Percentiles rank a stretch among this genome's conserved stretches.
Evolutionary conservation across 2,329 filamentous ascomycete species (phyloP).

Genomic region (Botrytis fragariae): DNA sequence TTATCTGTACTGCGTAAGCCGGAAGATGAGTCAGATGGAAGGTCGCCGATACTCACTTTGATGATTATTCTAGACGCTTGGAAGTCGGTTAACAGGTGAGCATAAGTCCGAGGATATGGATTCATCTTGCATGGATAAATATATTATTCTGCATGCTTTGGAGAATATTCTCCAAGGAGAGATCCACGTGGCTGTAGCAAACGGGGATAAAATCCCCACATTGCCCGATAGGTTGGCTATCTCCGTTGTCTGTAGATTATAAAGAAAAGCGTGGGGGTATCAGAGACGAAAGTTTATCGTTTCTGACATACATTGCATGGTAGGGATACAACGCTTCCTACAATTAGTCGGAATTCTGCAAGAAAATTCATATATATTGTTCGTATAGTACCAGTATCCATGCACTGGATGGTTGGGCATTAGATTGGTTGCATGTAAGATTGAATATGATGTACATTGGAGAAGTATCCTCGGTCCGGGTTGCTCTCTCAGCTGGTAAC

Average conservation of each 20-base stretch:
- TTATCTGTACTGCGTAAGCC: not conserved
- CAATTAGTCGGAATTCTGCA: not conserved
- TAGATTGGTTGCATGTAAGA: not conserved
- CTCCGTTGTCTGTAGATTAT: not conserved
- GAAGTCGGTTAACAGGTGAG: not conserved
- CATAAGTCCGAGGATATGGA: not conserved
- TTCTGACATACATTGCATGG: not conserved
- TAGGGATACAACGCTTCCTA: not conserved
- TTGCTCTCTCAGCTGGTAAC: not conserved
- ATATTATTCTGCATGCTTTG: not conserved
- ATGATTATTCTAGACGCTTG: not conserved
- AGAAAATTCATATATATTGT: not conserved
- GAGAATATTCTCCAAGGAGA: not conserved
- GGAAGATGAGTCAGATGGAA: constrained; percentile 6
- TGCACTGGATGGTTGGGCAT: not conserved
- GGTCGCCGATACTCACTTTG: not conserved
- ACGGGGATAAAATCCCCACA: not conserved
- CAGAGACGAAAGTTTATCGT: not conserved
- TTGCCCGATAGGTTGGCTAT: not conserved
- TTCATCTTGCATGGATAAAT: not conserved
- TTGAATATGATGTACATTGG: not conserved
- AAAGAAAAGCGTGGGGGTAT: not conserved
- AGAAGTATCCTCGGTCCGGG: not conserved
- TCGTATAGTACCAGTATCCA: not conserved
- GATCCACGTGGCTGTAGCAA: not conserved